Evolutionary conservation across 495 filamentous ascomycete genomes (phyloP), one percentile per base, ranked within the genome.

Genomic region (Xylaria curta): DNA sequence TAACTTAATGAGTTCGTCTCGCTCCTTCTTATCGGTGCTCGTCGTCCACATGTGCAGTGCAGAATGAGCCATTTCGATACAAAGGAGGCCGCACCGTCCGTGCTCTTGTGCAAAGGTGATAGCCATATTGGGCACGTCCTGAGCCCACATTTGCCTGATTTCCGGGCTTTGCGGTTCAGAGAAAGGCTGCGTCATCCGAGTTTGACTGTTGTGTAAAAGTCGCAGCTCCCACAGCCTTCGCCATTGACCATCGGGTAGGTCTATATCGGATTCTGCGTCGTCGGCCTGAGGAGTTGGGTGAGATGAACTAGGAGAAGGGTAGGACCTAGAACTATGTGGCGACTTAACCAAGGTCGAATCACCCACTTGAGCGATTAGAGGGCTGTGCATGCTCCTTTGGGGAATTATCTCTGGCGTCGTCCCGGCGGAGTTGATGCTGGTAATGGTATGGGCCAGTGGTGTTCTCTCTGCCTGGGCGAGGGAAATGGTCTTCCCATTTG

Each of bases 181-280:
- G 47, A 77, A 79, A 28, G 77, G 73, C 24, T 79, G 73, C n/a
- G 58, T 69, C 77, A 79, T 77, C 61, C 65, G 72, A 10, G 69
- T 66, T 12, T 72, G 75, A 31, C 77, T 79, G 38, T 82, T 80
- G 47, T 82, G 76, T 38, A 83, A 67, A 44, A 83, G 63, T 21
- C 78, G 73, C 26, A 83, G 68, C 72, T 83, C 81, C 68, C 78
- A 78, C 28, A 81, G 54, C 12, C 81, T 78, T 44, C 81, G 75
- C 72, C 76, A 74, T 19, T 74, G 74, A 12, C 78, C 76, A 44
- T 83, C 81, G 40, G 76, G 75, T 0, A 80, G 62, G 38, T 75
- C 72, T 47, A 79, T 59, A 9, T 77, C 73, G 44, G 36, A 33
- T 28, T 78, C 75, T 15, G 63, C 47, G 12, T 69, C 49, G 2